phyloP scores from a whole-genome alignment of 164 flowering plant species.

The Vitis cinerea region DNA sequence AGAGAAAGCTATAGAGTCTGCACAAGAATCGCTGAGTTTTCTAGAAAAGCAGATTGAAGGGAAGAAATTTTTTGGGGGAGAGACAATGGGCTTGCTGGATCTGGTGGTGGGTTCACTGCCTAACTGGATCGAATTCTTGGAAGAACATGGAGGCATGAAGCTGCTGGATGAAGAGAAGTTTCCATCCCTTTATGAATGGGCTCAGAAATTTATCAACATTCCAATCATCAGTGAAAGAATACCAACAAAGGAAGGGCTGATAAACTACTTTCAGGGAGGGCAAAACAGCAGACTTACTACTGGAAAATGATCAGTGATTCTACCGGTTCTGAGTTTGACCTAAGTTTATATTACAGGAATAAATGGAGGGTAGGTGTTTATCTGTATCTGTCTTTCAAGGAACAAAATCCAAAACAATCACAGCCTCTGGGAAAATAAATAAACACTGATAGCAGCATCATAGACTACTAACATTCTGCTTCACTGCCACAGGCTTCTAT shows the following conservation, averaged over 20 bases:
- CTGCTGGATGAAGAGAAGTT: conserved; percentile 24
- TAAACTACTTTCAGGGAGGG: conserved; percentile 15
- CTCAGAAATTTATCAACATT: conserved; percentile 16
- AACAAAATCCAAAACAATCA: too few relatives aligned
- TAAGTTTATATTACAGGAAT: too few relatives aligned
- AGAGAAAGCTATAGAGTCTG: conserved; percentile 23
- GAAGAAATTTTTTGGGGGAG: conserved; percentile 33
- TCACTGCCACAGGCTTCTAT: too few relatives aligned
- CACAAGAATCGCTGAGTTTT: conserved; percentile 16
- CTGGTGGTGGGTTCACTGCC: conserved; percentile 27
- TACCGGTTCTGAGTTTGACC: too few relatives aligned
- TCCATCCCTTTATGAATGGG: conserved; percentile 30
- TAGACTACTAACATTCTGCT: too few relatives aligned
- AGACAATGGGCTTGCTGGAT: conserved; percentile 25
- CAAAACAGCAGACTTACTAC: too few relatives aligned
- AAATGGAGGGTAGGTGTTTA: too few relatives aligned
- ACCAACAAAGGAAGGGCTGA: conserved; percentile 21
- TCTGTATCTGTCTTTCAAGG: too few relatives aligned
- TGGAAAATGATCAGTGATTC: too few relatives aligned
- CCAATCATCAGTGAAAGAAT: conserved; percentile 30
- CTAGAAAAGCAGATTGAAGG: conserved; percentile 30
- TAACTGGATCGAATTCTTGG: conserved; percentile 22
- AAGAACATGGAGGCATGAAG: conserved; percentile 31
- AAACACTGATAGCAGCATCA: too few relatives aligned
- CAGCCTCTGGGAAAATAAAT: too few relatives aligned